phyloP scores from a whole-genome alignment of 495 filamentous ascomycete species.

The Aspergillus carlsbadensis region DNA sequence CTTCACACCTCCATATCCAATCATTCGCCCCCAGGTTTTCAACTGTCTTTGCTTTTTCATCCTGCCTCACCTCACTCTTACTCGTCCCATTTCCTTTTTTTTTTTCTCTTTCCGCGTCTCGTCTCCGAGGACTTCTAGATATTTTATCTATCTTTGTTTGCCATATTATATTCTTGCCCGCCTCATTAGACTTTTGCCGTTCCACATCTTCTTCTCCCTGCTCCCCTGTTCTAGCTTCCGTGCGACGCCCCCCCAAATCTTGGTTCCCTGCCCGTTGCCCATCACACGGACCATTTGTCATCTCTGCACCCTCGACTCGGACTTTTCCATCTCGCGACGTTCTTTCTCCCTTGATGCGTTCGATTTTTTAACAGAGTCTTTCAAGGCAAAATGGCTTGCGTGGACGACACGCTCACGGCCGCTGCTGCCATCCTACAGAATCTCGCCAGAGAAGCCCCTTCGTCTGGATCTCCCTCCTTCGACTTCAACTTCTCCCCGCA shows the following conservation, averaged over 20 bases:
- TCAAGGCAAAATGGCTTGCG: conserved; percentile 53
- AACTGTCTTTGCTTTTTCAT: conserved; percentile 7
- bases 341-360: conserved; percentile 24
- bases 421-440: conserved; percentile 62
- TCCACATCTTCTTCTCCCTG: background rate
- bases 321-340: conserved; percentile 6
- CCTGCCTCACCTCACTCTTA: conserved; percentile 7
- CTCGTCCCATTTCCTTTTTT: background rate
- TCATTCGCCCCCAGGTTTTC: conserved; percentile 9
- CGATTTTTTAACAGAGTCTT: conserved; percentile 25
- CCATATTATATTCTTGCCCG: background rate
- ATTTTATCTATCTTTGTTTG: conserved; percentile 8
- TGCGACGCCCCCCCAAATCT: conserved; percentile 4
- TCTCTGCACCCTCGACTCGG: background rate
- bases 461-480: conserved; percentile 40
- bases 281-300: conserved; percentile 8
- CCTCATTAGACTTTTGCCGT: conserved; percentile 4
- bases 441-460: conserved; percentile 53
- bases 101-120: background rate
- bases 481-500: conserved; percentile 33
- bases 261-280: background rate
- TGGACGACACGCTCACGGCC: conserved; percentile 61
- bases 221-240: conserved; percentile 8
- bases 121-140: background rate
- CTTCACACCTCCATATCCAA: conserved; percentile 5